Base-by-base conservation (phyloP, 2,329 filamentous ascomycete species). In the Exophiala phaeomuriformis region DNA sequence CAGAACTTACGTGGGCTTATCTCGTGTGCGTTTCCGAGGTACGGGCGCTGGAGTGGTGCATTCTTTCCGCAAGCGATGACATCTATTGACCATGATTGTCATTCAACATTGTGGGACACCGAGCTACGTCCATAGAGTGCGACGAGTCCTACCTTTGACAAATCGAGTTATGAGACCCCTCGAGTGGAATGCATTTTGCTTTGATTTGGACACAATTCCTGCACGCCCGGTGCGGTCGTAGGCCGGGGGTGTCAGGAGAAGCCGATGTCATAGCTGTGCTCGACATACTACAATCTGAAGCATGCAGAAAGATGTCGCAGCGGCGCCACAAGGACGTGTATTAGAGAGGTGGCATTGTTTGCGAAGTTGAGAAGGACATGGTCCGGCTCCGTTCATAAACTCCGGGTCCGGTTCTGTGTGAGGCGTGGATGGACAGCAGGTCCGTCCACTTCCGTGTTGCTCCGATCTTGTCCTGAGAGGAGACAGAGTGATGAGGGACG, bases 141-240 rank as follows among this genome's bases (percentile, higher is more conserved):
- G 4, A 7, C 4, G 40, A 28, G 10, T 37, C 29, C 29, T 19
- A 45, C 49, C 49, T 51, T 47, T 56, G 42, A 32, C 56, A 59
- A 7, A 47, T 49, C 9, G 51, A 32, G 19, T 45, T 41, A 44
- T 35, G 35, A 29, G 51, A 45, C 5, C 47, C 53, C 28, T 46
- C 42, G 7, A 51, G 10, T 27, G 56, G 53, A 19, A 59, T 37
- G 40, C 56, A 59, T 54, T 57, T 59, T 9, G 53, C 56, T 32
- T 59, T 56, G 43, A 59, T 56, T 32, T 56, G 53, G 10, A 56
- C 48, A 31, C 56, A 59, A 47, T 56, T 46, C 12, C 53, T 46
- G 35, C 56, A 59, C 1, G 56, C 56, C 30, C 53, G 50, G 19
- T 59, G 50, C 28, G 53, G 42, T 12, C 53, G 44, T 30, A 59